Evolutionary conservation across 371 early-diverging fungal genomes (phyloP).

Genomic region (Zychaea mexicana): DNA sequence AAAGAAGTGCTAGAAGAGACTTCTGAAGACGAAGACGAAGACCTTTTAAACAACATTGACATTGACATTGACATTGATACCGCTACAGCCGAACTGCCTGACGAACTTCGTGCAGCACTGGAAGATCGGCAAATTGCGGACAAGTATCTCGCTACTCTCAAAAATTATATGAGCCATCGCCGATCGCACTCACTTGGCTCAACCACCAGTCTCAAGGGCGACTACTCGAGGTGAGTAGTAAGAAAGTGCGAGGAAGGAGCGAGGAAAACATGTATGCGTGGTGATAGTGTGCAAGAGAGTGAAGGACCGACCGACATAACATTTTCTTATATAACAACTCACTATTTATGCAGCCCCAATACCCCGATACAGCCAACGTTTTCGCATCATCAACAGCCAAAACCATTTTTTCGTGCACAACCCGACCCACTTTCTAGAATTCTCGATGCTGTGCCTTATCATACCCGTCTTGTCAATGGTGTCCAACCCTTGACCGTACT

Average conservation of each 20-base stretch:
- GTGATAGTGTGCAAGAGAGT: background rate
- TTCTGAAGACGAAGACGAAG: slow-evolving; percentile 42
- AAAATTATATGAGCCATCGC: slow-evolving; percentile 51
- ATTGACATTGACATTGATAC: slow-evolving; percentile 47
- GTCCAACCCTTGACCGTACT: slow-evolving; percentile 57
- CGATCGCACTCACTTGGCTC: slow-evolving; percentile 45
- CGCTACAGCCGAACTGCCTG: slow-evolving; percentile 48
- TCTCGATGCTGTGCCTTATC: slow-evolving; percentile 43
- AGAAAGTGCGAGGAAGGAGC: background rate
- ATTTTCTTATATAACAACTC: no score
- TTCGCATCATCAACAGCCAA: slow-evolving; percentile 26
- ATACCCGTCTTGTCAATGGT: slow-evolving; percentile 58
- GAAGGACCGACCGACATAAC: no score
- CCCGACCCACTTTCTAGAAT: slow-evolving; percentile 41
- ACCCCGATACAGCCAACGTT: slow-evolving; percentile 43
- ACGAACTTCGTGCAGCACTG: slow-evolving; percentile 55
- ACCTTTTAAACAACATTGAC: slow-evolving; percentile 18
- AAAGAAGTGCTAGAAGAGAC: slow-evolving; percentile 63
- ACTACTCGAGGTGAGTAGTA: slow-evolving; percentile 40
- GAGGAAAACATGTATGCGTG: background rate
- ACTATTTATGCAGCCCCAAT: slow-evolving; percentile 28
- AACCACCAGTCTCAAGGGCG: slow-evolving; percentile 35
- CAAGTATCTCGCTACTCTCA: slow-evolving; percentile 51
- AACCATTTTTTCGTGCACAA: slow-evolving; percentile 31
- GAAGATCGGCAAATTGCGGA: slow-evolving; percentile 53